Percentiles rank a stretch among this genome's conserved stretches.
These are phyloP conservation scores for Didymella exigua DNA, from an alignment of 2,329 filamentous ascomycete species.

Conservation along the genomic window DNA sequence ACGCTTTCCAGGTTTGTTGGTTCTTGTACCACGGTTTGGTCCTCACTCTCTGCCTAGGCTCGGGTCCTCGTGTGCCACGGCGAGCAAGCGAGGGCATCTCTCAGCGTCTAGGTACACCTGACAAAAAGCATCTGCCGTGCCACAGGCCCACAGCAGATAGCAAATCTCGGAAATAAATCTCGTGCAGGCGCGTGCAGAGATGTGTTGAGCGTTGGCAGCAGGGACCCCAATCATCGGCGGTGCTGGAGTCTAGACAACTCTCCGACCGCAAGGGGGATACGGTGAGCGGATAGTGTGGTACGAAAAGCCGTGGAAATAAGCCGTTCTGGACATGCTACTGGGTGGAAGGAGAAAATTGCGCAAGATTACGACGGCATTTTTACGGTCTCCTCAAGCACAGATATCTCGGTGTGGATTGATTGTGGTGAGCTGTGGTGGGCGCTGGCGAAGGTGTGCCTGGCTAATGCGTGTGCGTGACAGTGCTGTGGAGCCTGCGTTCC, in stretches of 20 bases:
- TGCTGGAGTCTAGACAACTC: slow-evolving; percentile 18
- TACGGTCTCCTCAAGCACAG: not conserved
- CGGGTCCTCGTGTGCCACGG: not conserved
- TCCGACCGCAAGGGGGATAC: slow-evolving; percentile 15
- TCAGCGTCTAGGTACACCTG: slow-evolving; percentile 3
- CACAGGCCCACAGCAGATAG: slow-evolving; percentile 2
- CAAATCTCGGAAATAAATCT: slow-evolving; percentile 5
- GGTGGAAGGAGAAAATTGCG: not conserved
- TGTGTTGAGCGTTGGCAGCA: slow-evolving; percentile 6
- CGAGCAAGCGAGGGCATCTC: not conserved
- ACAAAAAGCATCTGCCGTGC: slow-evolving; percentile 12
- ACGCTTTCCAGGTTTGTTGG: not conserved
- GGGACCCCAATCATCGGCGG: slow-evolving; percentile 12
- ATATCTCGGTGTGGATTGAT: not conserved
- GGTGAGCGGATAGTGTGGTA: not conserved
- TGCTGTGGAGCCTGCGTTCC: slow-evolving; percentile 7
- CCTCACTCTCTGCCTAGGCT: not conserved
- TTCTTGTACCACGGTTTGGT: slow-evolving; percentile 4
- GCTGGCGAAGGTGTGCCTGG: slow-evolving; percentile 14
- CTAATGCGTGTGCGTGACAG: slow-evolving; percentile 14
- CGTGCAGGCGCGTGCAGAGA: slow-evolving; percentile 6
- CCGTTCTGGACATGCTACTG: slow-evolving; percentile 1
- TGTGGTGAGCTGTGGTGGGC: slow-evolving; percentile 8
- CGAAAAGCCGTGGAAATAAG: slow-evolving; percentile 2
- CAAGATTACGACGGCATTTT: slow-evolving; percentile 6